Base-by-base conservation (phyloP, 2,329 filamentous ascomycete species). In the Dactylonectria estremocensis region DNA sequence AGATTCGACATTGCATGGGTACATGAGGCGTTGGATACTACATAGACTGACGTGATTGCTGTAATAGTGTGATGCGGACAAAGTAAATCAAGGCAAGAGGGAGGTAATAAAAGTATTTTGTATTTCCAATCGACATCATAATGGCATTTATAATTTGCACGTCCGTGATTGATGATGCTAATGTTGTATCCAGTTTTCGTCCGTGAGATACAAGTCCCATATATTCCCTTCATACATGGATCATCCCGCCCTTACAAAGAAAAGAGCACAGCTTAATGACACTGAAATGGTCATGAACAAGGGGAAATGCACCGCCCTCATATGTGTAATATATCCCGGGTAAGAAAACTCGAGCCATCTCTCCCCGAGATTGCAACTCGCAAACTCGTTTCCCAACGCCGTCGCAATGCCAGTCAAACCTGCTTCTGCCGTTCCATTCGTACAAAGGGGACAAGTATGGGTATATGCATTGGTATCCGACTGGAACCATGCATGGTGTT, bases 331-430 rank as follows among this genome's bases (percentile, higher is more conserved):
- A 33, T 61, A 55, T 52, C 52, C 57, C 63, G 24, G 37, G 52
- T 58, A 31, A 28, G 4, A 28, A 28, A 28, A 28, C 24, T 28
- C 5, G 45, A 66, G 55, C 14, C 37, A 52, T 54, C 18, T 18
- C 54, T 24, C 52, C 40, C 46, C 48, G 53, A 54, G 6, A 43
- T 61, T 62, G 18, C 52, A 61, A 35, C 58, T 35, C 48, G 53
- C 61, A 31, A 50, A 40, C 28, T 31, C 43, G 16, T 18, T 55
- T 55, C 60, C 58, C 68, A 76, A 76, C 74, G 73, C 74, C 74
- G 59, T 69, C 64, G 63, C 59, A 70, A 75, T 75, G 71, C 70
- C 67, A 28, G 52, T 53, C 64, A 49, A 53, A 57, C 61, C 43
- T 66, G 37, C 60, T 64, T 55, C 63, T 59, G 40, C 63, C 60